These are phyloP conservation scores for Ceratobasidium sp. DNA, from an alignment of 1,284 basidiomycete species.

Conservation along the genomic window DNA sequence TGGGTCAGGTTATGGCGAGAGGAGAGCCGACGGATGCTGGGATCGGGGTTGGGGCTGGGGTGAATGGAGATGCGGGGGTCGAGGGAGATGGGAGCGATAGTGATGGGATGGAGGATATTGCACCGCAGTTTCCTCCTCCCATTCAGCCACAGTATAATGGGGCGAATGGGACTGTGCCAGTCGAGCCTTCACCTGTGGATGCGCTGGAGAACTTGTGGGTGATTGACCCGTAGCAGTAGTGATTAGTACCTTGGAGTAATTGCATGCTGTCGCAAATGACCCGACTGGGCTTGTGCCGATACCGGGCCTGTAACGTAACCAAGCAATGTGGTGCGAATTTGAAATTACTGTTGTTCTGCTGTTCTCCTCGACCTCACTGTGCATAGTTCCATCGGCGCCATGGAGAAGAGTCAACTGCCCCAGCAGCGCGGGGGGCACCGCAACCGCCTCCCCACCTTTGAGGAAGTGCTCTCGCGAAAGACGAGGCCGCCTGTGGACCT, in stretches of 20 bases:
- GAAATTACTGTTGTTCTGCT: slow-evolving; percentile 38
- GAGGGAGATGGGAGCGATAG: slow-evolving; percentile 26
- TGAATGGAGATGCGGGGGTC: not conserved
- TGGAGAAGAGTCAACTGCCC: slow-evolving; percentile 27
- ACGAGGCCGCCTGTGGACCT: slow-evolving; percentile 96
- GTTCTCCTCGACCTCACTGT: slow-evolving; percentile 8
- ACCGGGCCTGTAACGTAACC: slow-evolving; percentile 2
- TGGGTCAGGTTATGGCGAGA: not conserved
- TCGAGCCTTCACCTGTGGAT: slow-evolving; percentile 1
- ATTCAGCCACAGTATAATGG: slow-evolving; percentile 15
- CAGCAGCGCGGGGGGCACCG: slow-evolving; percentile 45
- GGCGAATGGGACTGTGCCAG: not conserved
- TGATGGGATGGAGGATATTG: slow-evolving; percentile 27
- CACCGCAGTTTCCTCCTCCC: not conserved
- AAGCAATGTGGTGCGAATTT: slow-evolving; percentile 31
- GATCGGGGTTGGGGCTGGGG: not conserved
- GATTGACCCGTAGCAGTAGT: slow-evolving; percentile 37
- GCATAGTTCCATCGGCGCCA: not conserved
- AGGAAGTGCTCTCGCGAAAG: slow-evolving; percentile 70
- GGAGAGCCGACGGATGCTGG: not conserved
- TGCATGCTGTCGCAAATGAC: no score
- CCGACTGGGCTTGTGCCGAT: no score
- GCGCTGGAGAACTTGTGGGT: slow-evolving; percentile 26
- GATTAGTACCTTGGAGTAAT: no score
- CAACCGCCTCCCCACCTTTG: slow-evolving; percentile 56